Percentiles rank a stretch among this genome's conserved stretches.
These are phyloP conservation scores for Talaromyces nanjingensis DNA, from an alignment of 495 filamentous ascomycete species.

Conservation along the genomic window DNA sequence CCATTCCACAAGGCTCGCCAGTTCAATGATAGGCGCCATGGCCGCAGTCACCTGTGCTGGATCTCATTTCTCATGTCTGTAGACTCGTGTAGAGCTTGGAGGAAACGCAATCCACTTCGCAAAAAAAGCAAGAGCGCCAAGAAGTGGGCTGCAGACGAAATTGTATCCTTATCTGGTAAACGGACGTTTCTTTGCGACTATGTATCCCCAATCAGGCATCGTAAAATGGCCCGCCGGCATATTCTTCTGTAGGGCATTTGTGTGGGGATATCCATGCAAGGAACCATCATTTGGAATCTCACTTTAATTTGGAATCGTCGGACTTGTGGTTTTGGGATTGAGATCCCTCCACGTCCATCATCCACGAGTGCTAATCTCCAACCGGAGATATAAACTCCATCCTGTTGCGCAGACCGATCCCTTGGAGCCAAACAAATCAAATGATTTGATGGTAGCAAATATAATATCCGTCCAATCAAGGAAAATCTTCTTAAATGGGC, in stretches of 20 bases:
- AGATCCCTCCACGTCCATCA: not conserved
- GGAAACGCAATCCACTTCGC: not conserved
- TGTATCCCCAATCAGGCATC: not conserved
- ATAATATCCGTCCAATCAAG: not conserved
- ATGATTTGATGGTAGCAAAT: not conserved
- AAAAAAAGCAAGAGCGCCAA: not conserved
- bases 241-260: not conserved
- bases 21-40: not conserved
- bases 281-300: not conserved
- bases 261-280: constrained; percentile 2
- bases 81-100: not conserved
- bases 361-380: not conserved
- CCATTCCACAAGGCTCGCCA: not conserved
- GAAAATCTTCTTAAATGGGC: not conserved
- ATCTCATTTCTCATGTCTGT: not conserved
- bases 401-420: not conserved
- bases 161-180: not conserved
- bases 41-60: not conserved
- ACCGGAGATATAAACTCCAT: not conserved
- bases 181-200: not conserved
- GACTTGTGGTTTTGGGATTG: not conserved
- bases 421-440: not conserved
- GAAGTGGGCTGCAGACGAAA: not conserved
- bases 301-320: not conserved
- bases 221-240: not conserved